A percentile compares a stretch with the other conserved stretches of the same genome.
These are phyloP conservation scores for Umbelopsis sp. DNA, from an alignment of 192 early-diverging fungal genomes.

Conservation along the genomic window DNA sequence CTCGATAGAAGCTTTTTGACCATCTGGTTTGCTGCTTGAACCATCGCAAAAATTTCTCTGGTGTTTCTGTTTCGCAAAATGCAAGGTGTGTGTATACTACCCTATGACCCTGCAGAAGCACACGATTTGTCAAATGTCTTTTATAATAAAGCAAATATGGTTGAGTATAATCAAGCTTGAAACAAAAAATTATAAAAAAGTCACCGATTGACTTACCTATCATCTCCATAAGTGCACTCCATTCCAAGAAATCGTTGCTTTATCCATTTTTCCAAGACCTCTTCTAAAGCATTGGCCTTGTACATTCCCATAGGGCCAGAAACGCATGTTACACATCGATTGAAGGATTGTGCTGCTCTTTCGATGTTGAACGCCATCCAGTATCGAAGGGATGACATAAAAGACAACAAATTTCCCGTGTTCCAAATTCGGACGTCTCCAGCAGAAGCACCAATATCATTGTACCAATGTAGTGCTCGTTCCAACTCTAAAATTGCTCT, in stretches of 20 bases:
- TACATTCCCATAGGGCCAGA: conserved; percentile 68
- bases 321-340: conserved; percentile 61
- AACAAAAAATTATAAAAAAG: background rate
- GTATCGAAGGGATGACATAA: conserved; percentile 62
- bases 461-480: conserved; percentile 47
- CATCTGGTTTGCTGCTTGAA: conserved; percentile 66
- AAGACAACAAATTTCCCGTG: conserved; percentile 52
- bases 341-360: conserved; percentile 60
- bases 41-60: conserved; percentile 56
- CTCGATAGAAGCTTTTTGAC: conserved; percentile 67
- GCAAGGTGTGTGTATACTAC: conserved; percentile 60
- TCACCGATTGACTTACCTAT: conserved; percentile 33
- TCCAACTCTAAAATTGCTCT: conserved; percentile 50
- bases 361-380: conserved; percentile 71
- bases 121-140: conserved; percentile 60
- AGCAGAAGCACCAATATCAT: conserved; percentile 55
- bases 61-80: conserved; percentile 63
- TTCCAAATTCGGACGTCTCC: conserved; percentile 61
- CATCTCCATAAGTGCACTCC: conserved; percentile 67
- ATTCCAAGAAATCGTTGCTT: conserved; percentile 55
- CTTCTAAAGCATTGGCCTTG: conserved; percentile 43
- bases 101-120: conserved; percentile 46
- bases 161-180: background rate
- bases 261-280: conserved; percentile 59
- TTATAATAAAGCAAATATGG: background rate